Conservation (phyloP, 768 basidiomycete genomes). For the Boletus barrowsii region DNA sequence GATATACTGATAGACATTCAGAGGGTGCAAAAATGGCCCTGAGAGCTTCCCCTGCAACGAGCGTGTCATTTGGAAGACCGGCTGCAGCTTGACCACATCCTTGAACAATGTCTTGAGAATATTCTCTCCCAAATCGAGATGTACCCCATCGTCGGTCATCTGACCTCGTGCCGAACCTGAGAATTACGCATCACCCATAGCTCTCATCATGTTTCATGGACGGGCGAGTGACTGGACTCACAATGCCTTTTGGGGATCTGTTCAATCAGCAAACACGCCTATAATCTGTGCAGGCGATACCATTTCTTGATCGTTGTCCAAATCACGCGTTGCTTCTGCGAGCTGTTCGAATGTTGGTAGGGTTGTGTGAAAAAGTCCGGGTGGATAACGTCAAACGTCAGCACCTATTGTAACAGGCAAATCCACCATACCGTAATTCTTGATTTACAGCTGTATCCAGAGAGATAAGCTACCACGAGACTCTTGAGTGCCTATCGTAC, state of each 20-base stretch:
- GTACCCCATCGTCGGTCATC: constrained; percentile 40
- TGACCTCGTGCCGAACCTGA: constrained; percentile 41
- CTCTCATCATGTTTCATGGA: not conserved
- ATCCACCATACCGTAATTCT: too few relatives aligned
- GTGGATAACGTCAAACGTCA: too few relatives aligned
- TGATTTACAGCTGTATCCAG: too few relatives aligned
- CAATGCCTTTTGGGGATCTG: constrained; percentile 72
- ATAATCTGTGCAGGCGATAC: constrained; percentile 70
- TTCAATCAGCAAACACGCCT: constrained; percentile 85
- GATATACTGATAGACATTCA: constrained; percentile 56
- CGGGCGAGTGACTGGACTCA: constrained; percentile 25
- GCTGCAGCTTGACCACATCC: constrained; percentile 38
- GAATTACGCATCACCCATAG: not conserved
- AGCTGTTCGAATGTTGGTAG: too few relatives aligned
- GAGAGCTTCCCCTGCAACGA: constrained; percentile 43
- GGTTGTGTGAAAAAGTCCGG: constrained; percentile 18
- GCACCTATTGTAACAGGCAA: constrained; percentile 32
- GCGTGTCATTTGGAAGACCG: constrained; percentile 47
- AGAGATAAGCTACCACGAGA: too few relatives aligned
- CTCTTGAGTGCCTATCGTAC: too few relatives aligned
- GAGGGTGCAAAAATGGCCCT: constrained; percentile 51
- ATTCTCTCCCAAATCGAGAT: constrained; percentile 55
- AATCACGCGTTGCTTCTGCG: constrained; percentile 45
- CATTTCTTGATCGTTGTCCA: constrained; percentile 74
- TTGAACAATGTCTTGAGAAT: too few relatives aligned